Base-by-base conservation (phyloP, 805 yeast genomes). In the Lipomyces spencermartinsiae region DNA sequence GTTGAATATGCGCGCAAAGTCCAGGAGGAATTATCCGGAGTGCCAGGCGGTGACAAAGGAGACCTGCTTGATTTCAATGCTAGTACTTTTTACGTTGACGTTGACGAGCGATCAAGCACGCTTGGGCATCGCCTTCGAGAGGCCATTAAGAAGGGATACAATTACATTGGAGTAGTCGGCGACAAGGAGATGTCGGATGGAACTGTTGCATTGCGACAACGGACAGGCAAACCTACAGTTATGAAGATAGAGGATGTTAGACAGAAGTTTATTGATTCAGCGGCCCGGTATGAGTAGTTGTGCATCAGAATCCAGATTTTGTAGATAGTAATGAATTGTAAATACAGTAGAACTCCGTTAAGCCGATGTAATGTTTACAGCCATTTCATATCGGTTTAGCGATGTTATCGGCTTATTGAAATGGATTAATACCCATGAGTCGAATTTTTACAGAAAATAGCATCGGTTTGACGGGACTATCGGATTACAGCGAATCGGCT, bases 91-190 rank as follows among this genome's bases (percentile, higher is more conserved):
- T 84, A 85, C 73, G 91, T 91, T 34, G 97, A 93, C 74, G 79
- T 93, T 1, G 97, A 92, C 74, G 79, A 80, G 4, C 85, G 97
- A 73, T 83, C 83, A 7, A 97, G 90, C 72, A 89, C 98, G 0
- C 86, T 94, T 35, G 93, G 96, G 0, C 85, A 83, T 62, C 84
- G 97, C 74, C 88, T 93, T 62, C 90, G 90, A 74, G 95, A 92
- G 64, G 95, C 97, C 1, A 82, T 89, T 14, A 76, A 78, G 64
- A 87, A 87, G 73, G 92, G 94, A 0, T 93, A 90, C 76, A 89
- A 90, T 8, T 95, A 86, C 75, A 85, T 94, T 58, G 80, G 92
- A n/a, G 85, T 93, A 79, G 84, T 95, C 54, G 99, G 99, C 34
- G 97, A 93, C 73, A 86, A 86, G 71, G 99, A 95, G 77, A 80